Percentiles rank a stretch among this genome's conserved stretches.
Evolutionary conservation across 345 rosid genomes (phyloP).

Genomic region (Eutrema yunnanense): DNA sequence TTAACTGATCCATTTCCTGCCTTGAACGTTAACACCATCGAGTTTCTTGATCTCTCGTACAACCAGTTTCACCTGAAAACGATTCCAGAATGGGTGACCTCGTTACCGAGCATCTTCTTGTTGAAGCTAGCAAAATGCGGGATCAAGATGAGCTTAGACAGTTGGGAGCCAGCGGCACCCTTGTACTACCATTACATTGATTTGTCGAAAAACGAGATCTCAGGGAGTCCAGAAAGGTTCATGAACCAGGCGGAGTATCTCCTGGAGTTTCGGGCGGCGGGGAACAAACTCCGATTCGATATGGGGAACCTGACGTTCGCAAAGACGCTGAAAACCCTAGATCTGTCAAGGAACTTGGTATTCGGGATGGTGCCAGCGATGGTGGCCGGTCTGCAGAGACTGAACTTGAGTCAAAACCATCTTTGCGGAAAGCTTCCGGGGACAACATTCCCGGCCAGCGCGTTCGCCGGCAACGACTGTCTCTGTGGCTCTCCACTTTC

Average conservation of each 20-base stretch:
- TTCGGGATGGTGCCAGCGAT: constrained; percentile 50
- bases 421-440: constrained; percentile 67
- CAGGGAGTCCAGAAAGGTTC: constrained; percentile 44
- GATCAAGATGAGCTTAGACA: constrained; percentile 43
- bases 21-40: constrained; percentile 58
- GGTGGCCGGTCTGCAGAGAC: constrained; percentile 35
- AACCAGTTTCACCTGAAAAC: constrained; percentile 46
- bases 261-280: constrained; percentile 45
- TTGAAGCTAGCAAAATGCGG: constrained; percentile 68
- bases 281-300: constrained; percentile 49
- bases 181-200: constrained; percentile 68
- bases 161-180: constrained; percentile 51
- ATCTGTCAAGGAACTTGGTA: constrained; percentile 52
- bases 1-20: constrained; percentile 59
- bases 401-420: constrained; percentile 55
- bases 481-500: constrained; percentile 51
- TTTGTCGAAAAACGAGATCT: constrained; percentile 51
- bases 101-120: constrained; percentile 54
- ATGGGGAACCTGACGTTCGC: constrained; percentile 40
- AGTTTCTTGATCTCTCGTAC: constrained; percentile 63
- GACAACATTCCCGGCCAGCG: constrained; percentile 44
- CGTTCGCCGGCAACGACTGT: constrained; percentile 46
- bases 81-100: constrained; percentile 70
- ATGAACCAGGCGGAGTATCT: constrained; percentile 51
- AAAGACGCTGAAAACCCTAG: constrained; percentile 40